Evolutionary conservation across 495 filamentous ascomycete species (phyloP).

Genomic region (Saxophila tyrrhenica): DNA sequence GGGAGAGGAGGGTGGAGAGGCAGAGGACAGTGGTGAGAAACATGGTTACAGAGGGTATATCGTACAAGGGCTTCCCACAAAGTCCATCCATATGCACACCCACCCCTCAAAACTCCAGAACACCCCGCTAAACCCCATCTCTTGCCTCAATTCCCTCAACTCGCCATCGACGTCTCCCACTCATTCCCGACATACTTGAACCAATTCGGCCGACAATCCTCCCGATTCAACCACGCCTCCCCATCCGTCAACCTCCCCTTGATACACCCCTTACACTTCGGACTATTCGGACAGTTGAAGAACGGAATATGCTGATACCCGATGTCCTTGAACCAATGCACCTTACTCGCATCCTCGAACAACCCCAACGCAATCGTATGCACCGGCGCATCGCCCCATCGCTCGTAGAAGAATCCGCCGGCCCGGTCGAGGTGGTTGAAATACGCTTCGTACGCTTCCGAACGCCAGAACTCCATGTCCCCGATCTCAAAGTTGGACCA

Average conservation of each 20-base stretch:
- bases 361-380: slow-evolving; percentile 91
- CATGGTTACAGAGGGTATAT: too few relatives aligned
- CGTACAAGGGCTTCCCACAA: too few relatives aligned
- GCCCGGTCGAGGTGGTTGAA: slow-evolving; percentile 91
- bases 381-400: slow-evolving; percentile 97
- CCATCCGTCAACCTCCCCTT: slow-evolving; percentile 82
- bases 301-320: slow-evolving; percentile 98
- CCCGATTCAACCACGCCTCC: slow-evolving; percentile 67
- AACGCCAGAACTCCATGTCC: slow-evolving; percentile 89
- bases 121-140: neutral
- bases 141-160: neutral
- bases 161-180: slow-evolving; percentile 29
- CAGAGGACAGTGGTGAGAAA: neutral
- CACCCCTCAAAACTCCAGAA: neutral
- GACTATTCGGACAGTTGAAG: slow-evolving; percentile 95
- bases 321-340: slow-evolving; percentile 99
- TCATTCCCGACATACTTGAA: slow-evolving; percentile 87
- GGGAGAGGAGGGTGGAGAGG: neutral
- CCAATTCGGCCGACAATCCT: slow-evolving; percentile 94
- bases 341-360: slow-evolving; percentile 79
- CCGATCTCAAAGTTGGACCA: slow-evolving; percentile 99
- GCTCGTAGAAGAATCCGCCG: slow-evolving; percentile 97
- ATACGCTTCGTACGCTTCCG: slow-evolving; percentile 83
- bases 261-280: slow-evolving; percentile 83
- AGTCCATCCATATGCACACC: neutral